These are phyloP conservation scores for Pythium dissimile DNA, from an alignment of 352 stramenopile species.

Conservation along the genomic window DNA sequence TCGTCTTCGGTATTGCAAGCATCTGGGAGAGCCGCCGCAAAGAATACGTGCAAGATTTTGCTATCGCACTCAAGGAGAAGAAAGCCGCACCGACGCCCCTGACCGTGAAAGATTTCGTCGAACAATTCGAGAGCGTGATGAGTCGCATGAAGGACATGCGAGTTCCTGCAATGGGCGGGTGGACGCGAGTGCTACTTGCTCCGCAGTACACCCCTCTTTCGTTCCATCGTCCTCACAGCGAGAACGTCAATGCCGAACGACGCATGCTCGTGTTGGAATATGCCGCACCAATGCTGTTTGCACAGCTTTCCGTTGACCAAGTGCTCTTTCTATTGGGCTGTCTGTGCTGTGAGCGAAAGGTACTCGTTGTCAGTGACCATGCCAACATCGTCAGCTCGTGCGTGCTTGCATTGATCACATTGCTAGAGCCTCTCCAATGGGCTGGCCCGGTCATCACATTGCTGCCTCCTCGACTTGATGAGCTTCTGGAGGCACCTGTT, in stretches of 20 bases:
- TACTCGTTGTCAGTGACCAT: conserved; percentile 73
- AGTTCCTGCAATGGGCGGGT: conserved; percentile 71
- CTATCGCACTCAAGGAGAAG: conserved; percentile 27
- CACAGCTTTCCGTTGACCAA: conserved; percentile 70
- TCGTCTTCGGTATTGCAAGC: conserved; percentile 67
- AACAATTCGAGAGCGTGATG: conserved; percentile 64
- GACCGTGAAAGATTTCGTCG: conserved; percentile 51
- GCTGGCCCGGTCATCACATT: conserved; percentile 73
- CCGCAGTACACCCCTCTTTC: conserved; percentile 55
- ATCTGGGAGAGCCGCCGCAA: conserved; percentile 62
- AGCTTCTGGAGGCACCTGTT: conserved; percentile 73
- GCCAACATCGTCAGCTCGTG: conserved; percentile 75
- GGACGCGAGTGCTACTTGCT: conserved; percentile 61
- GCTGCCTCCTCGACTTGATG: conserved; percentile 57
- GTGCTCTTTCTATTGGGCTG: conserved; percentile 74
- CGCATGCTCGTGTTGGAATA: conserved; percentile 71
- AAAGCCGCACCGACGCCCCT: conserved; percentile 28
- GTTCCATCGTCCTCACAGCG: conserved; percentile 73
- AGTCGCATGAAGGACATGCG: conserved; percentile 52
- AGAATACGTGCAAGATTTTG: conserved; percentile 29
- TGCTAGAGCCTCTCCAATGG: conserved; percentile 71
- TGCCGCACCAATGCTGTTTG: conserved; percentile 63
- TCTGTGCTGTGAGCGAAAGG: conserved; percentile 72
- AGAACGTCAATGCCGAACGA: conserved; percentile 48
- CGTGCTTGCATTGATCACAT: conserved; percentile 64